A percentile compares a stretch with the other conserved stretches of the same genome.
phyloP scores from a whole-genome alignment of 2,329 filamentous ascomycete species.

The Paraphaeosphaeria minitans region DNA sequence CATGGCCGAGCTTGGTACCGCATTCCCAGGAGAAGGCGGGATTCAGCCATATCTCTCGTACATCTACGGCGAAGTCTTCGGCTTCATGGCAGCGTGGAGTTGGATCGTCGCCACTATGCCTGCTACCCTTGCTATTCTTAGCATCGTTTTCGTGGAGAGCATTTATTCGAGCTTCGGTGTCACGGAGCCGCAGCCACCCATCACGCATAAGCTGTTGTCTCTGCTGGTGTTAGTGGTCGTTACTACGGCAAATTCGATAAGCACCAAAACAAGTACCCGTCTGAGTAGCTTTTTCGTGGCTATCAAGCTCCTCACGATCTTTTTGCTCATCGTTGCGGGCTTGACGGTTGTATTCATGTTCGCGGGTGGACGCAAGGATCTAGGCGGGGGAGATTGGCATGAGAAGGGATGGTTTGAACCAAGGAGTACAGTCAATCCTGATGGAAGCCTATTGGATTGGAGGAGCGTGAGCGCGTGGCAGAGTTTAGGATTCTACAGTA shows the following conservation, averaged over 20 bases:
- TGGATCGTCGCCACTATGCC: slow-evolving; percentile 71
- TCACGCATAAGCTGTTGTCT: slow-evolving; percentile 47
- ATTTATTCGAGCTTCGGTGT: slow-evolving; percentile 59
- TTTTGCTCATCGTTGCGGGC: slow-evolving; percentile 42
- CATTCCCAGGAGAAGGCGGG: slow-evolving; percentile 68
- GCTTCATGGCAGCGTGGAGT: slow-evolving; percentile 68
- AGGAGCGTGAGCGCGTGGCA: slow-evolving; percentile 58
- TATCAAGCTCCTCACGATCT: slow-evolving; percentile 44
- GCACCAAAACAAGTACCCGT: slow-evolving; percentile 50
- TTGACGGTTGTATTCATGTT: slow-evolving; percentile 41
- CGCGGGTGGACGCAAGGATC: slow-evolving; percentile 32
- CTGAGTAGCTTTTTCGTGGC: slow-evolving; percentile 47
- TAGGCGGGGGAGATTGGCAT: slow-evolving; percentile 43
- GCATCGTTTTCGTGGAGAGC: slow-evolving; percentile 63
- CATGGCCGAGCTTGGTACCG: slow-evolving; percentile 67
- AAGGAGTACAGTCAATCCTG: slow-evolving; percentile 34
- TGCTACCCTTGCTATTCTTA: slow-evolving; percentile 66
- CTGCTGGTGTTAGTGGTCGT: slow-evolving; percentile 48
- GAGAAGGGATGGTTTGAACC: slow-evolving; percentile 39
- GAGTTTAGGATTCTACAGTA: slow-evolving; percentile 64
- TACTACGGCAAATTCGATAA: slow-evolving; percentile 51
- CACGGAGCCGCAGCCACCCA: slow-evolving; percentile 58
- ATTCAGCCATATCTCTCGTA: slow-evolving; percentile 67
- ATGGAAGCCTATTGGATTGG: slow-evolving; percentile 43
- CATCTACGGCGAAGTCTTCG: slow-evolving; percentile 65